Conservation (phyloP, 345 rosid species). For the Dovyalis caffra region DNA sequence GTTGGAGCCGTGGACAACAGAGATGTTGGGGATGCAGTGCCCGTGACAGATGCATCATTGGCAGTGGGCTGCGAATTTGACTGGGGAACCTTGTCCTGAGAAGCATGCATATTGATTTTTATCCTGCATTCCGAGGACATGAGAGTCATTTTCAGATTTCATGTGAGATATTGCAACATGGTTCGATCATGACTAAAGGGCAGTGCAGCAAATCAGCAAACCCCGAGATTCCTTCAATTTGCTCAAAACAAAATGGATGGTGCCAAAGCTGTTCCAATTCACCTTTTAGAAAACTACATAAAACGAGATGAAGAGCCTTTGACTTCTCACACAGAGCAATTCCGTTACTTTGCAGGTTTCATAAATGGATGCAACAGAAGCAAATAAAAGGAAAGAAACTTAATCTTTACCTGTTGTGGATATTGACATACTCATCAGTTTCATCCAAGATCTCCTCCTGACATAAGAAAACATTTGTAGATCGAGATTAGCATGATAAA, state of each 20-base stretch:
- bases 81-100: conserved; percentile 47
- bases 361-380: background rate
- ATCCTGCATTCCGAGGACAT: conserved; percentile 54
- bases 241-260: background rate
- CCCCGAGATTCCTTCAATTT: background rate
- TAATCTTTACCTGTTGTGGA: conserved; percentile 62
- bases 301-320: background rate
- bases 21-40: conserved; percentile 31
- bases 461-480: conserved; percentile 23
- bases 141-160: conserved; percentile 1
- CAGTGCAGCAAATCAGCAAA: background rate
- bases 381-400: background rate
- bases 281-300: background rate
- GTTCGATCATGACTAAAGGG: background rate
- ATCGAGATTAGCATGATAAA: background rate
- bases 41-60: conserved; percentile 18
- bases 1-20: conserved; percentile 11
- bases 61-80: conserved; percentile 38
- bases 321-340: background rate
- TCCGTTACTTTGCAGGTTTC: background rate
- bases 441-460: conserved; percentile 98
- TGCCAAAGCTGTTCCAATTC: background rate
- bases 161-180: background rate
- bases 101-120: conserved; percentile 73
- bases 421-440: conserved; percentile 91